Percentiles rank a stretch among this genome's conserved stretches.
Evolutionary conservation across 2,329 filamentous ascomycete genomes (phyloP).

Genomic region (Hypomyces perniciosus): DNA sequence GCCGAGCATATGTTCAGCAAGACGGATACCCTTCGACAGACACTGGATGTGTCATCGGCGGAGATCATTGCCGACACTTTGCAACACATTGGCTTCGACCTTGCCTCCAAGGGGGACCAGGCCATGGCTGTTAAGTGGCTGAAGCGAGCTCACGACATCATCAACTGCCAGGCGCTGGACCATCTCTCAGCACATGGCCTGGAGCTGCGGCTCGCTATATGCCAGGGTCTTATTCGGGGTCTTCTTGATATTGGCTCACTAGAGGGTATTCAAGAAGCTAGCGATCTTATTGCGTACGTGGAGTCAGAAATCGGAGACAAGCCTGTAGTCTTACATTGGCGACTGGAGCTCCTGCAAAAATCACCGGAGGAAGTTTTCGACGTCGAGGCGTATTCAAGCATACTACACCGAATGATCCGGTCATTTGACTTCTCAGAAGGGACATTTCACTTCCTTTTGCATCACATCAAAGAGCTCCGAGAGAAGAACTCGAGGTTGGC

Average conservation of each 20-base stretch:
- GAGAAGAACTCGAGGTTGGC: conserved; percentile 45
- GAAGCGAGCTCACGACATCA: conserved; percentile 55
- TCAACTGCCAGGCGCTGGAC: conserved; percentile 51
- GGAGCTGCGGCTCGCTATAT: conserved; percentile 60
- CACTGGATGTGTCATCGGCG: conserved; percentile 41
- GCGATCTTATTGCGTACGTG: conserved; percentile 53
- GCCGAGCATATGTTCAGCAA: conserved; percentile 73
- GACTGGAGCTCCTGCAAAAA: conserved; percentile 58
- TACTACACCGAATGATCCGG: conserved; percentile 57
- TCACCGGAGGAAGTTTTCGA: conserved; percentile 43
- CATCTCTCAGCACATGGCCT: conserved; percentile 51
- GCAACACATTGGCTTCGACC: conserved; percentile 63
- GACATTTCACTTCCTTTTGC: conserved; percentile 60
- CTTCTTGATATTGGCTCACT: conserved; percentile 42
- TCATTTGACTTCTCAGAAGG: conserved; percentile 53
- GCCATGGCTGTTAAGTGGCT: conserved; percentile 65
- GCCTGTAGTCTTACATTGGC: conserved; percentile 60
- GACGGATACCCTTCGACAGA: conserved; percentile 34
- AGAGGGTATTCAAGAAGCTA: conserved; percentile 45
- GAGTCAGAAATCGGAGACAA: conserved; percentile 58
- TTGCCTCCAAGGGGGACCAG: conserved; percentile 47
- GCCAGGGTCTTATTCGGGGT: conserved; percentile 56
- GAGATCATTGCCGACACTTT: conserved; percentile 63
- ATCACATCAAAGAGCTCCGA: conserved; percentile 62
- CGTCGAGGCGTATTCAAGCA: conserved; percentile 40